Base-by-base conservation (phyloP, 1,284 basidiomycete genomes). In the Phlebopus sp. region DNA sequence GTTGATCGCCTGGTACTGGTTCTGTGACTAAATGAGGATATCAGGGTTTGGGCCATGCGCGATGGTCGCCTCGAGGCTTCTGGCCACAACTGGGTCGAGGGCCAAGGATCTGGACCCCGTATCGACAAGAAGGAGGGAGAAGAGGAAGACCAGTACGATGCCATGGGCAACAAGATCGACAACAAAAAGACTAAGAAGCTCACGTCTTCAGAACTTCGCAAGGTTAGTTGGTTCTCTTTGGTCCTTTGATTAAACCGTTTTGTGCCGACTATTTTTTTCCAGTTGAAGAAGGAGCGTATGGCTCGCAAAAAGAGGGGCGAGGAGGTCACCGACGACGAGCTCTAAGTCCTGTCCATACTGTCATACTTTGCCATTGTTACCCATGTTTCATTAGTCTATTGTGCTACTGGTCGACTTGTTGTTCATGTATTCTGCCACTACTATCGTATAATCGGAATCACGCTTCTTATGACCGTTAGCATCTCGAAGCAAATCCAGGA, bases 51-150 rank as follows among this genome's bases (percentile, higher is more conserved):
- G 91, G 92, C 92, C 35, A 96, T 96, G 92, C 82, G 87, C 50
- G 90, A 96, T 64, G 94, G 94, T 63, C 84, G 76, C 62, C 84
- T 97, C 54, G 90, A 92, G 74, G 92, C 94, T 11, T 95, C 92
- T 42, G 96, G 96, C 55, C 95, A 97, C 80, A 93, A 95, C 81
- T 96, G 92, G 92, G 92, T 97, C 63, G 96, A 99, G 74, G 94
- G 94, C 46, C 95, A 99, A 72, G 94, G 94, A 49, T 79, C 90
- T 30, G 94, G 94, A 42, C 70, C 88, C 36, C 84, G 92, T 50
- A 97, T 97, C 60, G 94, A 96, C 81, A 90, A 92, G 82, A 82
- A 81, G 65, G 84, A 78, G 4, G 86, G 81, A 36, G 91, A 92
- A 57, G 93, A 95, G 53, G 91, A 95, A 50, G 90, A 84, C 41